Evolutionary conservation across 768 basidiomycete species (phyloP).

Genomic region (Boletus rufocinnamomeus): DNA sequence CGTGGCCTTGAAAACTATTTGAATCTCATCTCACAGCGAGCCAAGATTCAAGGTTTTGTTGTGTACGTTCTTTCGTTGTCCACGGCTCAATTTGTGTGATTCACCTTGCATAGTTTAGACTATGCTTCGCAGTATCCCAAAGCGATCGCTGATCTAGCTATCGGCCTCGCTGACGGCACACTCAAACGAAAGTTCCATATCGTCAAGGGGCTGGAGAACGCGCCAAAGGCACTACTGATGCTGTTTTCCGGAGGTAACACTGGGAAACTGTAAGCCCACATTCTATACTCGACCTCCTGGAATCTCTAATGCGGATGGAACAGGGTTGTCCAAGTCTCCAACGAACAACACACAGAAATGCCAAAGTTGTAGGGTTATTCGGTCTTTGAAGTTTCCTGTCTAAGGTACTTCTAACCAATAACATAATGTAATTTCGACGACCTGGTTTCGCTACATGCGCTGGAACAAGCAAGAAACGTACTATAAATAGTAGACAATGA

Average conservation of each 20-base stretch:
- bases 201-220: conserved; percentile 72
- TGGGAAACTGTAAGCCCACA: conserved; percentile 61
- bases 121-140: conserved; percentile 60
- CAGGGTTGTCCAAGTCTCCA: conserved; percentile 62
- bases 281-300: neutral
- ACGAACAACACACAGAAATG: conserved; percentile 29
- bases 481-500: conserved; percentile 8
- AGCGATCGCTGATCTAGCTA: conserved; percentile 58
- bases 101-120: conserved; percentile 58
- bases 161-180: conserved; percentile 64
- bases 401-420: neutral
- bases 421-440: neutral
- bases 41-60: conserved; percentile 82
- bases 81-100: neutral
- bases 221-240: conserved; percentile 67
- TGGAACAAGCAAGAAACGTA: conserved; percentile 18
- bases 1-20: conserved; percentile 67
- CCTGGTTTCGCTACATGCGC: neutral
- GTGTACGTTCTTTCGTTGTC: conserved; percentile 47
- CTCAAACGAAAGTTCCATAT: conserved; percentile 81
- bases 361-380: conserved; percentile 11
- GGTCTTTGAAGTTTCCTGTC: neutral
- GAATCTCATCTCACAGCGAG: conserved; percentile 73
- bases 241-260: conserved; percentile 77
- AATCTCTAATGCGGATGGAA: conserved; percentile 10